Evolutionary conservation across 2,329 filamentous ascomycete genomes (phyloP), one percentile per base, ranked within the genome.

Genomic region (Fusarium nygamai): DNA sequence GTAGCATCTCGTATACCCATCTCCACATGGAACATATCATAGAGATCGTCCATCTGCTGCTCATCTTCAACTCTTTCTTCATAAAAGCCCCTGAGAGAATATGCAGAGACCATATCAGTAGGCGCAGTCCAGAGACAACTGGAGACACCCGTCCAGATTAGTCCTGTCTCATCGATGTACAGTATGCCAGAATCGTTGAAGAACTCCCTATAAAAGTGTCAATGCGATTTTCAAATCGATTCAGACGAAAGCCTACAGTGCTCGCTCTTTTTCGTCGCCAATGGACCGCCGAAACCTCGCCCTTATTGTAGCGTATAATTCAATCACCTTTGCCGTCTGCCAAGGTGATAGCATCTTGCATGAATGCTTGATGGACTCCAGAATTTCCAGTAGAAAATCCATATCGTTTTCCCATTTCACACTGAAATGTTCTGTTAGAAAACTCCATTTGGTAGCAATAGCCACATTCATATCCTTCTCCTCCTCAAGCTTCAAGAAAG

Each of bases 91-190:
- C 38, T 44, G 22, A 74, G 63, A 11, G 71, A 68, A 36, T 60
- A 16, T 36, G 11, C 13, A 6, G 51, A 63, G 31, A 39, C 3
- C 61, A 70, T 69, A 12, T 72, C 38, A 2, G 63, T 11, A 10
- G 71, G 71, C 10, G 71, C 69, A 17, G 20, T 17, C 71, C 69
- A 72, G 7, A 65, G 33, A 48, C 73, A 75, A 36, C 3, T 22
- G 2, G 48, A 53, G 17, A 44, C 41, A 0, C 24, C n/a, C 3
- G 54, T 64, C 73, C 73, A 75, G 8, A 9, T 14, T 22, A 54
- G 50, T 1, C 14, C 20, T 2, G 39, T 20, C 8, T 67, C 50
- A 44, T 64, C 44, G 3, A 53, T 57, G 38, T 56, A 16, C 1
- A 75, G 33, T 13, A 75, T 66, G 3, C 73, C 68, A 7, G 24